These are phyloP conservation scores for Podaxis sp. DNA, from an alignment of 768 basidiomycete species.

Conservation along the genomic window DNA sequence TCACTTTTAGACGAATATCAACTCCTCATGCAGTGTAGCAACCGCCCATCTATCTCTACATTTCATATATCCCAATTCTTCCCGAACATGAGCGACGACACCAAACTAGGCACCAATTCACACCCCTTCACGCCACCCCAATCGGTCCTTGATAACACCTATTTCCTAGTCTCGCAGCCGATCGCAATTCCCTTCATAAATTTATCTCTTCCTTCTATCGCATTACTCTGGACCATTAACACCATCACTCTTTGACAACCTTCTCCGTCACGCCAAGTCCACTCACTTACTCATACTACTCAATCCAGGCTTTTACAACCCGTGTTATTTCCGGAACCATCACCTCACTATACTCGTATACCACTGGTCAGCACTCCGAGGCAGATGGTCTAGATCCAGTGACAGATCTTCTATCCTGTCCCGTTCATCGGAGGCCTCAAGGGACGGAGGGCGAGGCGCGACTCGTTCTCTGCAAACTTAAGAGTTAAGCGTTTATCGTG, in stretches of 20 bases:
- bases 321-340: constrained; percentile 1
- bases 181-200: not conserved
- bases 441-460: not conserved
- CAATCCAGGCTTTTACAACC: not conserved
- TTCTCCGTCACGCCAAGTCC: not conserved
- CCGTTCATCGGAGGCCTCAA: not conserved
- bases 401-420: not conserved
- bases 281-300: not conserved
- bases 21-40: not conserved
- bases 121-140: not conserved
- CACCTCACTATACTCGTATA: not conserved
- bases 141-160: not conserved
- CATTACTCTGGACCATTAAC: constrained; percentile 4
- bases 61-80: not conserved
- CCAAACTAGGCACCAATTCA: not conserved
- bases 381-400: not conserved
- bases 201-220: not conserved
- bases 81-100: not conserved
- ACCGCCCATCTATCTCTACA: not conserved
- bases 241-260: not conserved
- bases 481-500: not conserved
- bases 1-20: not conserved
- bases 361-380: not conserved
- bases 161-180: not conserved
- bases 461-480: not conserved